These are phyloP conservation scores for Hygrophoropsis aurantiaca DNA, from an alignment of 768 basidiomycete species.

Conservation along the genomic window DNA sequence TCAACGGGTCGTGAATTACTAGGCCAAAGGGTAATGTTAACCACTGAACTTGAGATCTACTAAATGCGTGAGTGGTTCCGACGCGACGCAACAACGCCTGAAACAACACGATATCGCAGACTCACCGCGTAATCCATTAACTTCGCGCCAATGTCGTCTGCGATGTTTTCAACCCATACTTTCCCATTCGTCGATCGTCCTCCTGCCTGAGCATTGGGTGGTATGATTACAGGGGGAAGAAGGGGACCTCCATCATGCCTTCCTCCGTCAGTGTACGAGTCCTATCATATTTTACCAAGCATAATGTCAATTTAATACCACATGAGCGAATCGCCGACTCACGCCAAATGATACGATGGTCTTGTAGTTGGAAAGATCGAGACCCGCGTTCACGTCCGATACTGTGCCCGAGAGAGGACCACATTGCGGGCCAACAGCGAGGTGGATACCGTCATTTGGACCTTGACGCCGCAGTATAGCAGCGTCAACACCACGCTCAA, in stretches of 20 bases:
- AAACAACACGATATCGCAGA: too few species aligned
- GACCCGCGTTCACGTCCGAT: constrained; percentile 50
- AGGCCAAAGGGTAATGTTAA: constrained; percentile 52
- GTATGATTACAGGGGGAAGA: constrained; percentile 38
- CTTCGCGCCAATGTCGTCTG: constrained; percentile 35
- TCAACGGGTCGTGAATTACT: constrained; percentile 47
- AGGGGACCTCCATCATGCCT: constrained; percentile 45
- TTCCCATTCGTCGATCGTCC: constrained; percentile 51
- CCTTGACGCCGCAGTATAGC: constrained; percentile 10
- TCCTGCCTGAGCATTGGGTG: constrained; percentile 47
- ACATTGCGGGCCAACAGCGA: constrained; percentile 47
- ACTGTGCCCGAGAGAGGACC: constrained; percentile 39
- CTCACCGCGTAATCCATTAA: constrained; percentile 54
- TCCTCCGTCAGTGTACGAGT: constrained; percentile 53
- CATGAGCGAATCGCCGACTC: constrained; percentile 7
- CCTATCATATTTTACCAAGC: too few species aligned
- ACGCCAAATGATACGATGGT: constrained; percentile 57
- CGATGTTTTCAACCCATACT: constrained; percentile 51
- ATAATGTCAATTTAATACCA: too few species aligned
- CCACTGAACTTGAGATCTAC: constrained; percentile 42
- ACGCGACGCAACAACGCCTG: too few species aligned
- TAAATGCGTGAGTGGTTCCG: too few species aligned
- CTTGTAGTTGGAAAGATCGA: constrained; percentile 34
- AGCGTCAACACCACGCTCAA: not conserved
- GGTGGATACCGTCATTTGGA: constrained; percentile 29